Percentiles rank a stretch among this genome's conserved stretches.
phyloP scores from a whole-genome alignment of 2,329 filamentous ascomycete genomes.

The Nothophaeocryptopus gaeumannii region DNA sequence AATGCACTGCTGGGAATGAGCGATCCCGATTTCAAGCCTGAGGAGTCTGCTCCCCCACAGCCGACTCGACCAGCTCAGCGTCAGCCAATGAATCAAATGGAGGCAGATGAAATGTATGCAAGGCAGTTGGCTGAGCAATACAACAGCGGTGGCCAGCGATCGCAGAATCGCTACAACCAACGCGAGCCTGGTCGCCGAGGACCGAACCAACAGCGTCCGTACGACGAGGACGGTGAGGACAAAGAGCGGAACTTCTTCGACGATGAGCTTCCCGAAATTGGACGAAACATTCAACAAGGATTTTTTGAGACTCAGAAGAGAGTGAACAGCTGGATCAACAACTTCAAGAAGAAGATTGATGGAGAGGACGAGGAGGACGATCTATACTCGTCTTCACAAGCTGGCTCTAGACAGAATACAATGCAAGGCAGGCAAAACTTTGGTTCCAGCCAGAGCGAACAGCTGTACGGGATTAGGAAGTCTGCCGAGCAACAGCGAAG shows the following conservation, averaged over 20 bases:
- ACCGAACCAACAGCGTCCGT: conserved; percentile 49
- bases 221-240: conserved; percentile 54
- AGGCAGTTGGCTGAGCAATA: conserved; percentile 92
- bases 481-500: conserved; percentile 44
- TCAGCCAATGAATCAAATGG: conserved; percentile 71
- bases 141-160: conserved; percentile 40
- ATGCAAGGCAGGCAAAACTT: conserved; percentile 39
- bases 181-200: conserved; percentile 36
- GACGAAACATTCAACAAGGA: conserved; percentile 88
- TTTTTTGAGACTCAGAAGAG: conserved; percentile 91
- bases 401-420: conserved; percentile 27
- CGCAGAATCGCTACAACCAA: conserved; percentile 32
- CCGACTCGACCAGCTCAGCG: conserved; percentile 70
- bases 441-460: conserved; percentile 37
- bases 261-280: conserved; percentile 90
- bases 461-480: conserved; percentile 39
- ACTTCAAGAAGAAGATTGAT: conserved; percentile 88
- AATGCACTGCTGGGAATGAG: conserved; percentile 78
- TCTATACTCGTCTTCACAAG: conserved; percentile 43
- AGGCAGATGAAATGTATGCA: conserved; percentile 87
- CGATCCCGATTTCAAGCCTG: conserved; percentile 51
- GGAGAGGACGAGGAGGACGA: conserved; percentile 72
- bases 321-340: conserved; percentile 89
- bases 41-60: conserved; percentile 61
- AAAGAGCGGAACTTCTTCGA: conserved; percentile 89